phyloP scores from a whole-genome alignment of 768 basidiomycete species.

The Lactarius hengduanensis region DNA sequence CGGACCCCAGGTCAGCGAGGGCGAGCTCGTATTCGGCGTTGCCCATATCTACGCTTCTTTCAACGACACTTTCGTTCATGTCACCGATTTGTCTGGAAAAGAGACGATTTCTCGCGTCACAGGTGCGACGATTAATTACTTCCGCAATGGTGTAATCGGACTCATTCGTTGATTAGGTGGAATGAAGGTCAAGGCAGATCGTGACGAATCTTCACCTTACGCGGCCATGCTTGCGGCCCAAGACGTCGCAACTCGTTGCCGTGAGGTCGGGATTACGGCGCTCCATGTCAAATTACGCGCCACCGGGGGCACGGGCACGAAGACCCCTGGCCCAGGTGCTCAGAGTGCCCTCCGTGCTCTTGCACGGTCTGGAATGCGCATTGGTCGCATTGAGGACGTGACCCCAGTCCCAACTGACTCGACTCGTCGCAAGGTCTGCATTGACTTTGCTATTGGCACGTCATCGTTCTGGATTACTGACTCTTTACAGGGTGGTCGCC shows the following conservation, averaged over 20 bases:
- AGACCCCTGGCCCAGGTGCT: conserved; percentile 98
- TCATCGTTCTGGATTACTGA: conserved; percentile 6
- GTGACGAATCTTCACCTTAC: conserved; percentile 98
- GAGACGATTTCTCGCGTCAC: conserved; percentile 99
- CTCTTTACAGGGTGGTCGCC: conserved; percentile 83
- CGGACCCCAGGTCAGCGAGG: conserved; percentile 94
- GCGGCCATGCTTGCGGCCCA: conserved; percentile 98
- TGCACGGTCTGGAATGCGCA: conserved; percentile 96
- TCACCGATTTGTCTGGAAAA: conserved; percentile 98
- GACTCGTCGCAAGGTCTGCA: conserved; percentile 88
- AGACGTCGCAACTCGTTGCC: conserved; percentile 94
- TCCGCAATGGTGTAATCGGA: not conserved
- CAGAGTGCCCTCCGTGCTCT: conserved; percentile 98
- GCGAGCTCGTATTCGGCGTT: conserved; percentile 96
- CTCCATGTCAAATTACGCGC: conserved; percentile 99
- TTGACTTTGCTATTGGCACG: not conserved
- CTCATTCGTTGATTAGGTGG: conserved; percentile 55
- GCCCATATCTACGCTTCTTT: conserved; percentile 99
- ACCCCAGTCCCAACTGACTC: conserved; percentile 97
- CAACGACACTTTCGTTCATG: conserved; percentile 99
- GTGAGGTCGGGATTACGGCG: conserved; percentile 97
- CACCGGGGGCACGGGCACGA: conserved; percentile 97
- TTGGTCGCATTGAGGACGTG: conserved; percentile 97
- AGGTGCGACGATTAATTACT: conserved; percentile 49
- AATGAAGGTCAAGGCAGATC: conserved; percentile 99